Base-by-base conservation (phyloP, 495 filamentous ascomycete species). In the Penicillium subrubescens region DNA sequence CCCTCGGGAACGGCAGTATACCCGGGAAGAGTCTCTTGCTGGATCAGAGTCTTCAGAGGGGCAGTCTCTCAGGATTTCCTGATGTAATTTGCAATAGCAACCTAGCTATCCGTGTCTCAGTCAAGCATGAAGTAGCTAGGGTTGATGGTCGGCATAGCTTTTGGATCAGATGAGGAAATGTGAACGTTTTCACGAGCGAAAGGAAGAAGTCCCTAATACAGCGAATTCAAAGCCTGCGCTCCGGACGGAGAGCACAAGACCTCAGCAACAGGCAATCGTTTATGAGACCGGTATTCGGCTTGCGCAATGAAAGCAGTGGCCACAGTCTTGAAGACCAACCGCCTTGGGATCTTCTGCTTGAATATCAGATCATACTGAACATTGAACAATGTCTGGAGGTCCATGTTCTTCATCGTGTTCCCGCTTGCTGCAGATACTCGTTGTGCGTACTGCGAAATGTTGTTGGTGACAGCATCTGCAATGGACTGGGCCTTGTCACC, bases 101-200 rank as follows among this genome's bases (percentile, higher is more conserved):
- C 56, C 55, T 78, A 71, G 8, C 63, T 56, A 2, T 83, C 77
- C 37, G 81, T 8, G 62, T 89, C 87, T 17, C 83, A 69, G 1
- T 80, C 77, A 59, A 88, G 71, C 57, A 79, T 75, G 66, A 85
- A 79, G 67, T 86, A 89, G 19, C 77, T 81, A 1, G 85, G 85
- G 60, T 89, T 81, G 63, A 85, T 83, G 1, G 63, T 43, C 0
- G 86, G 82, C n/a, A 74, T 57, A 5, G 62, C 67, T 0, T 44
- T 50, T 0, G 79, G 62, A 51, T 83, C 71, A 8, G 74, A n/a
- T n/a, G n/a, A 41, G 10, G 77, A 79, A 54, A 88, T 85, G 66
- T 89, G 87, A 55, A 88, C 79, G 43, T 69, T 83, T 5, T 87
- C 87, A 11, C 86, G 83, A 3, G 85, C 84, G 35, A 87, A 82